Percentiles rank a stretch among this genome's conserved stretches.
phyloP scores from a whole-genome alignment of 371 early-diverging fungal genomes.

The Circinella umbellata region DNA sequence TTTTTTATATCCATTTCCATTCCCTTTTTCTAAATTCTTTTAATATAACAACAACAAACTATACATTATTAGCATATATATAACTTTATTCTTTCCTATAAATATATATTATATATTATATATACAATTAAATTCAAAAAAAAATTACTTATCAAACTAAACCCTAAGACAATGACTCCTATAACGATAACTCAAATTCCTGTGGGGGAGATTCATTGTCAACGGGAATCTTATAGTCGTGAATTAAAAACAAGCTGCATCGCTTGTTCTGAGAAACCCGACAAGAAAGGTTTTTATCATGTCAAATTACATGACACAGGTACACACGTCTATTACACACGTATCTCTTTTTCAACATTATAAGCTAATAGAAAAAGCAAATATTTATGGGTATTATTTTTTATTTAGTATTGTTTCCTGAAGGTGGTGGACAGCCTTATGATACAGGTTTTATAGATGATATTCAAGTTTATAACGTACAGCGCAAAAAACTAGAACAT shows the following conservation, averaged over 20 bases:
- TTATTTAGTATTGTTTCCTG: constrained; percentile 67
- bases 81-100: no score
- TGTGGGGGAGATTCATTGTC: constrained; percentile 46
- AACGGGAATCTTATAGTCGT: constrained; percentile 38
- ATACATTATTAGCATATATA: no score
- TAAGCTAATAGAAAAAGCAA: not conserved
- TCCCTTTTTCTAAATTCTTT: not conserved
- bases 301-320: constrained; percentile 46
- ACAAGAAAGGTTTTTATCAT: constrained; percentile 49
- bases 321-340: constrained; percentile 5
- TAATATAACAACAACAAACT: not conserved
- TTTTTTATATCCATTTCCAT: no score
- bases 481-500: constrained; percentile 63
- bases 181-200: constrained; percentile 31
- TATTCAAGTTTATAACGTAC: constrained; percentile 60
- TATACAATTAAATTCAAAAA: not conserved
- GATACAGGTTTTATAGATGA: constrained; percentile 71
- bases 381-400: not conserved
- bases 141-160: not conserved
- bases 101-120: no score
- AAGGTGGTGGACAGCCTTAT: constrained; percentile 76
- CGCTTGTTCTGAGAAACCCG: constrained; percentile 39
- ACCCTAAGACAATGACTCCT: not conserved
- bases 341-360: no score
- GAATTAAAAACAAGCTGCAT: constrained; percentile 38